These are phyloP conservation scores for Amanita jacksonii DNA, from an alignment of 768 basidiomycete genomes.

Conservation along the genomic window DNA sequence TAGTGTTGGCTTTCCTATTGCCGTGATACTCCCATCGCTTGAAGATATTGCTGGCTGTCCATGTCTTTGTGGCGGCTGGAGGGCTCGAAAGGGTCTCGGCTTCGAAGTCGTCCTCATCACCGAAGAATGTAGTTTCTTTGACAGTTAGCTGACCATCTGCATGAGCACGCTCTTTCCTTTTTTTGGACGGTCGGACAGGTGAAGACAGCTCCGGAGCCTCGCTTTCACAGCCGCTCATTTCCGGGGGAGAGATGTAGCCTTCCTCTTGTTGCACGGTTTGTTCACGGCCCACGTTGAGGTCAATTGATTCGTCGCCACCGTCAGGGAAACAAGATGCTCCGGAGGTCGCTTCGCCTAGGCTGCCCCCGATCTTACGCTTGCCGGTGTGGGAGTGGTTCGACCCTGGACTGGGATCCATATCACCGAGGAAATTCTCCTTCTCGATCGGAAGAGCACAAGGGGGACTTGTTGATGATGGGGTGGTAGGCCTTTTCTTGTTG, in stretches of 20 bases:
- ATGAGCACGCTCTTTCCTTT: constrained; percentile 10
- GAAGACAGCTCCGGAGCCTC: constrained; percentile 54
- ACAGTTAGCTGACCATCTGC: constrained; percentile 5
- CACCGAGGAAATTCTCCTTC: constrained; percentile 32
- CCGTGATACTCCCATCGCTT: background rate
- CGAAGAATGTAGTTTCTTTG: constrained; percentile 9
- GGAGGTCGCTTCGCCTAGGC: constrained; percentile 13
- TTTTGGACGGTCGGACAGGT: constrained; percentile 27
- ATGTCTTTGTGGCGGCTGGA: constrained; percentile 11
- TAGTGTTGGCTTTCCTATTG: background rate
- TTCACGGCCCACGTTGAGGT: constrained; percentile 31
- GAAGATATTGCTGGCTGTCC: background rate
- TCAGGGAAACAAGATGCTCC: constrained; percentile 19
- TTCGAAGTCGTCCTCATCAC: constrained; percentile 35
- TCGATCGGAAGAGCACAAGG: constrained; percentile 26
- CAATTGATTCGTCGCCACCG: constrained; percentile 10
- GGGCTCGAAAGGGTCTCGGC: constrained; percentile 48
- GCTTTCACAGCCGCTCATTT: constrained; percentile 42
- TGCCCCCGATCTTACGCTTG: constrained; percentile 22
- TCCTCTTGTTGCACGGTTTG: constrained; percentile 57
- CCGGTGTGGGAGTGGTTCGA: constrained; percentile 14
- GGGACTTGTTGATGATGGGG: constrained; percentile 15
- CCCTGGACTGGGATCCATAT: background rate
- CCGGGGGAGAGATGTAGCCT: constrained; percentile 70
- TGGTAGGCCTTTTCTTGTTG: constrained; percentile 6